Evolutionary conservation across 805 yeast genomes (phyloP).

Genomic region (Candida verbasci): DNA sequence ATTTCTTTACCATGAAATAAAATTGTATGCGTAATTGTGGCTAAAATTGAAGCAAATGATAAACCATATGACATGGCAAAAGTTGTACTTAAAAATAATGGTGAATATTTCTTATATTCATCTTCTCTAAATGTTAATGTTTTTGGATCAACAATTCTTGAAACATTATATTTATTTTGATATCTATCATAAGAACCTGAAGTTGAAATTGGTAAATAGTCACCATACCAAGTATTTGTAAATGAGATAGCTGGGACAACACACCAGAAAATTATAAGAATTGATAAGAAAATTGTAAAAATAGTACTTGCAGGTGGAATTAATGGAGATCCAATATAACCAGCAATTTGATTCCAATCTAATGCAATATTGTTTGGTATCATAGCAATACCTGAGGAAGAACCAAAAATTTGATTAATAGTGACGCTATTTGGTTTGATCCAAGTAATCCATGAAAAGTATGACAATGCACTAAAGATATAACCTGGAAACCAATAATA

Average conservation of each 20-base stretch:
- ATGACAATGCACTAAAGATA: conserved; percentile 53
- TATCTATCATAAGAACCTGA: conserved; percentile 48
- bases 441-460: conserved; percentile 66
- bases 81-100: conserved; percentile 56
- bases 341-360: conserved; percentile 63
- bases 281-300: conserved; percentile 35
- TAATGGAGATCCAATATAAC: conserved; percentile 57
- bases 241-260: conserved; percentile 55
- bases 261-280: conserved; percentile 45
- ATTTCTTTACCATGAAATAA: conserved; percentile 58
- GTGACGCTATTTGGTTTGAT: conserved; percentile 54
- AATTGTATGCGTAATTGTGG: conserved; percentile 54
- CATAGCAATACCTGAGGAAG: conserved; percentile 56
- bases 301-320: conserved; percentile 57
- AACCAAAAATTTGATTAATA: conserved; percentile 65
- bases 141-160: conserved; percentile 38
- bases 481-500: conserved; percentile 63
- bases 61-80: conserved; percentile 57
- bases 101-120: conserved; percentile 57
- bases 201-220: conserved; percentile 51
- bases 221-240: conserved; percentile 55
- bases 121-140: conserved; percentile 40
- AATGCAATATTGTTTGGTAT: conserved; percentile 62
- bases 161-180: conserved; percentile 46
- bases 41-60: conserved; percentile 56